A percentile compares a stretch with the other conserved stretches of the same genome.
Conservation (phyloP, 805 yeast species). For the Huiozyma sinensis region DNA sequence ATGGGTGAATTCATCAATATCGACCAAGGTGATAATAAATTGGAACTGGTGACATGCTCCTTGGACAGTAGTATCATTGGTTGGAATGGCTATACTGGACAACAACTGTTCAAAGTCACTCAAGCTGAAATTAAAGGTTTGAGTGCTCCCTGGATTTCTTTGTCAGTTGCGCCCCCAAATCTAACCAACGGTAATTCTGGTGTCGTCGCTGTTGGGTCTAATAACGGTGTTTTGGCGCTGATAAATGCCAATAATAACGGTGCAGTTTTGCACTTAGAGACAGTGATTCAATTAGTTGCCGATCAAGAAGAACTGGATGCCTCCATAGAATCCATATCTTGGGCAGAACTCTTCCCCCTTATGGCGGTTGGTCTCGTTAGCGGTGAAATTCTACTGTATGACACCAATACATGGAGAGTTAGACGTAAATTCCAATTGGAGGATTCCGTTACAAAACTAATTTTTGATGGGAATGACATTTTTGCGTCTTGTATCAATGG, state of each 20-base stretch:
- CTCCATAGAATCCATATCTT: slow-evolving; percentile 69
- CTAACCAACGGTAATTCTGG: slow-evolving; percentile 39
- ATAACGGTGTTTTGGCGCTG: slow-evolving; percentile 80
- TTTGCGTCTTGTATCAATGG: slow-evolving; percentile 79
- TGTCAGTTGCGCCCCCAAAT: slow-evolving; percentile 31
- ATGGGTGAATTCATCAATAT: slow-evolving; percentile 63
- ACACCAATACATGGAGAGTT: slow-evolving; percentile 76
- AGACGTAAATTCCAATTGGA: slow-evolving; percentile 58
- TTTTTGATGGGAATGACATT: slow-evolving; percentile 49
- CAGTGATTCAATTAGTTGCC: slow-evolving; percentile 47
- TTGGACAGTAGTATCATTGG: slow-evolving; percentile 80
- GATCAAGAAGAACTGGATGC: slow-evolving; percentile 52
- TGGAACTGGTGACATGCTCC: slow-evolving; percentile 62
- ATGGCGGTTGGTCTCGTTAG: slow-evolving; percentile 85
- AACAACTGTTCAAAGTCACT: slow-evolving; percentile 54
- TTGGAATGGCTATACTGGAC: slow-evolving; percentile 82
- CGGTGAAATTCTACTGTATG: slow-evolving; percentile 77
- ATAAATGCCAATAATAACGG: slow-evolving; percentile 63
- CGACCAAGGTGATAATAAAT: slow-evolving; percentile 42
- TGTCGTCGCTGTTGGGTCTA: slow-evolving; percentile 68
- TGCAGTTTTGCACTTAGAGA: slow-evolving; percentile 51
- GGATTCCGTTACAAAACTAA: slow-evolving; percentile 78
- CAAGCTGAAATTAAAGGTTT: slow-evolving; percentile 58
- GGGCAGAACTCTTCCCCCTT: slow-evolving; percentile 57
- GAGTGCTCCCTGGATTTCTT: slow-evolving; percentile 84